Conservation (phyloP, 345 rosid genomes). For the Heritiera fomes region DNA sequence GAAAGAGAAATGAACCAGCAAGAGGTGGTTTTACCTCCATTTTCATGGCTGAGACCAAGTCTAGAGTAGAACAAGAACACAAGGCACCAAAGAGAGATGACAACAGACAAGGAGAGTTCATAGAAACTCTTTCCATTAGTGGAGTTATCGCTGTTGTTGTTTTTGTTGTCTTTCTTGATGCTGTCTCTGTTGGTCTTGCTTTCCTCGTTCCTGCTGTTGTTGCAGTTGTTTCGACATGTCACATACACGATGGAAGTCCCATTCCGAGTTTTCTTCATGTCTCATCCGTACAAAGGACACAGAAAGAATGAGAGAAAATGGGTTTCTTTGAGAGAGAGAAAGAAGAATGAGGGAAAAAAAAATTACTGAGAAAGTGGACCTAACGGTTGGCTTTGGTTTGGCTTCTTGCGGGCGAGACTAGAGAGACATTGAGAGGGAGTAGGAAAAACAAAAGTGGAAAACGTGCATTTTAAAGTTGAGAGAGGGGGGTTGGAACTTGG, state of each 20-base stretch:
- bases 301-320: neutral
- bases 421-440: neutral
- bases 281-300: constrained; percentile 19
- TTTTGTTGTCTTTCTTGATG: neutral
- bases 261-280: constrained; percentile 44
- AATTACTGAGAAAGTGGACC: neutral
- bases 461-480: neutral
- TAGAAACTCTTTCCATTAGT: constrained; percentile 26
- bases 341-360: neutral
- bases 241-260: constrained; percentile 21
- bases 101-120: constrained; percentile 58
- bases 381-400: constrained; percentile 16
- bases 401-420: neutral
- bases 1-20: neutral
- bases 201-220: neutral
- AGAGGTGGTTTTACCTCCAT: constrained; percentile 42
- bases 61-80: constrained; percentile 58
- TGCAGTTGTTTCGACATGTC: constrained; percentile 29
- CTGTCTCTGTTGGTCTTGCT: constrained; percentile 5
- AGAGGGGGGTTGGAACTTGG: neutral
- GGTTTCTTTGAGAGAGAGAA: constrained; percentile 3
- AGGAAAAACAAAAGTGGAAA: neutral
- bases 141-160: neutral
- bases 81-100: constrained; percentile 64
- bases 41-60: constrained; percentile 65